phyloP scores from a whole-genome alignment of 805 yeast species.

The Pichia sporocuriosa region DNA sequence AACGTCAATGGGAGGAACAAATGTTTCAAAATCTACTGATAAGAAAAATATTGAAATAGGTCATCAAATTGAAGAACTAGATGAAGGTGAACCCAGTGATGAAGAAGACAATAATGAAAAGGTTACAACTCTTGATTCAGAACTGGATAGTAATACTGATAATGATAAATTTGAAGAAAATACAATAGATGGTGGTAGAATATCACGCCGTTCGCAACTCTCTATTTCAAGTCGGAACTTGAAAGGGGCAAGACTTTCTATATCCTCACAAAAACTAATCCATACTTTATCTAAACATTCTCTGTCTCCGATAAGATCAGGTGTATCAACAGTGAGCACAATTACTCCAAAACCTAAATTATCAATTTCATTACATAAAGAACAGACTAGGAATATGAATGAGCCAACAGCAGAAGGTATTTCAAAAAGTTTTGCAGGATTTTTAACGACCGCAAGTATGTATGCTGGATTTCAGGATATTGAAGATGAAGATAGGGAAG shows the following conservation, averaged over 20 bases:
- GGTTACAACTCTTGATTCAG: no score
- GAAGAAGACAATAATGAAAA: no score
- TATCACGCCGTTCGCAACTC: not conserved
- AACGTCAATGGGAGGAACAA: no score
- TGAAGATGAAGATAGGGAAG: slow-evolving; percentile 27
- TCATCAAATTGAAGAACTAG: not conserved
- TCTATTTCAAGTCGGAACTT: not conserved
- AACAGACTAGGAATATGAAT: not conserved
- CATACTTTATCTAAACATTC: slow-evolving; percentile 18
- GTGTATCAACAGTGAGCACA: not conserved
- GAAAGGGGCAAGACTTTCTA: slow-evolving; percentile 13
- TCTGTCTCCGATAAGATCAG: slow-evolving; percentile 5
- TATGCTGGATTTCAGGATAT: slow-evolving; percentile 36
- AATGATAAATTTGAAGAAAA: no score
- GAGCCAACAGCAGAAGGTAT: slow-evolving; percentile 30
- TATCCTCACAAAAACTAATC: slow-evolving; percentile 23
- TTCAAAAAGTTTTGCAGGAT: slow-evolving; percentile 47
- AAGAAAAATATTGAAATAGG: not conserved
- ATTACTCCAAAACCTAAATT: not conserved
- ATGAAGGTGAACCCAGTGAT: not conserved
- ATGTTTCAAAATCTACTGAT: no score
- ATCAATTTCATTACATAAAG: not conserved
- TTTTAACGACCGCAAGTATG: slow-evolving; percentile 52
- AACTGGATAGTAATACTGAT: not conserved
- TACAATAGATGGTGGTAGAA: not conserved